These are phyloP conservation scores for Fusarium domesticum DNA, from an alignment of 2,329 filamentous ascomycete species.

Conservation along the genomic window DNA sequence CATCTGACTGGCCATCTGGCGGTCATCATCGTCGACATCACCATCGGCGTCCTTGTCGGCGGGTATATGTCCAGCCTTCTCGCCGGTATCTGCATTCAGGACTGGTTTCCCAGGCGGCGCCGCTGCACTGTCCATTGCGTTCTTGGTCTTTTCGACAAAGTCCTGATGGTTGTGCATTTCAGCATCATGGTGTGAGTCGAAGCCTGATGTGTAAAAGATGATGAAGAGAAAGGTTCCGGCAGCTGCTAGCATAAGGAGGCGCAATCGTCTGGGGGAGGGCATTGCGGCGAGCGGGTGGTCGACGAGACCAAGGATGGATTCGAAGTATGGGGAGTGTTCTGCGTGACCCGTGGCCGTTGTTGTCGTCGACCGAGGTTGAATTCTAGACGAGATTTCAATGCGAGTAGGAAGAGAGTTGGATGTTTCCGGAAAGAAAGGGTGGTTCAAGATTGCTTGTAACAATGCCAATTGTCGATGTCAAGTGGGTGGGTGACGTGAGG, in stretches of 20 bases:
- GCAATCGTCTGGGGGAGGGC: conserved; percentile 68
- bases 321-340: conserved; percentile 23
- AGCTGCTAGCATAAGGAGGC: conserved; percentile 62
- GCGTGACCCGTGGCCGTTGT: neutral
- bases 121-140: conserved; percentile 46
- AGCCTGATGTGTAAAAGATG: conserved; percentile 69
- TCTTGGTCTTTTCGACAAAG: conserved; percentile 60
- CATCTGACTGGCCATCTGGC: conserved; percentile 49
- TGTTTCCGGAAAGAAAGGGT: too few species aligned
- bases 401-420: too few species aligned
- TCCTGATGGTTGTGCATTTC: conserved; percentile 46
- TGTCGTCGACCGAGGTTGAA: neutral
- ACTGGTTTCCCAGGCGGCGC: conserved; percentile 37
- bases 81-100: conserved; percentile 39
- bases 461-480: too few species aligned
- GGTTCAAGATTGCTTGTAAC: too few species aligned
- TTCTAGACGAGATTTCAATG: neutral
- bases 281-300: conserved; percentile 41
- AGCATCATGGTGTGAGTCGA: conserved; percentile 48
- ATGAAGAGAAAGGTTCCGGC: conserved; percentile 63
- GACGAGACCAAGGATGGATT: conserved; percentile 15
- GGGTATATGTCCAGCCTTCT: conserved; percentile 39
- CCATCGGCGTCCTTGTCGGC: conserved; percentile 54
- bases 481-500: neutral
- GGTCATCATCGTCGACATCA: conserved; percentile 55